phyloP scores from a whole-genome alignment of 169 alveolate species.

The Plasmodium inui region DNA sequence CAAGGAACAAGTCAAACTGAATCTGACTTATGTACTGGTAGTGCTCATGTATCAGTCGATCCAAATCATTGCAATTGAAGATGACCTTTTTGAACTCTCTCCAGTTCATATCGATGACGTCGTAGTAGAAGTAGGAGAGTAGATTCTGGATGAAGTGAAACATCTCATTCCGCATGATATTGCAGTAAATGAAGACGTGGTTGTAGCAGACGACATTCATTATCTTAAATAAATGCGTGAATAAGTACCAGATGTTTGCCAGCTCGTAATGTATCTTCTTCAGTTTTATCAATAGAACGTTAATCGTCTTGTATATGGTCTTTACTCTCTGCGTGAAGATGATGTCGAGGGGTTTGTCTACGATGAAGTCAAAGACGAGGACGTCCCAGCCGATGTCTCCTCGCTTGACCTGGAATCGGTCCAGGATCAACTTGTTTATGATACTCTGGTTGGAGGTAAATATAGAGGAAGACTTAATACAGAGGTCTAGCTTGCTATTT shows the following conservation, averaged over 20 bases:
- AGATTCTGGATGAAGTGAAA: slow-evolving; percentile 62
- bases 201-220: slow-evolving; percentile 57
- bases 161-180: slow-evolving; percentile 69
- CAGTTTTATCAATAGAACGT: slow-evolving; percentile 38
- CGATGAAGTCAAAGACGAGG: slow-evolving; percentile 28
- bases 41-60: slow-evolving; percentile 44
- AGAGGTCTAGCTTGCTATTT: slow-evolving; percentile 43
- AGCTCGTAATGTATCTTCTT: slow-evolving; percentile 56
- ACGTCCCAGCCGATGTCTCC: slow-evolving; percentile 76
- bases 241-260: slow-evolving; percentile 69
- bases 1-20: slow-evolving; percentile 43
- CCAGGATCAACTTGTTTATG: slow-evolving; percentile 28
- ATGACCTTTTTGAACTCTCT: slow-evolving; percentile 26
- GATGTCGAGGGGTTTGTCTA: slow-evolving; percentile 57
- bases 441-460: slow-evolving; percentile 35
- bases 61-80: slow-evolving; percentile 32
- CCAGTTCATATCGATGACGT: slow-evolving; percentile 66
- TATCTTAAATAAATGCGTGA: slow-evolving; percentile 65
- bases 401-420: slow-evolving; percentile 30
- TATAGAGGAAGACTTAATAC: slow-evolving; percentile 56
- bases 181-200: slow-evolving; percentile 42
- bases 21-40: slow-evolving; percentile 49
- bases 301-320: slow-evolving; percentile 48
- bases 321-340: slow-evolving; percentile 58
- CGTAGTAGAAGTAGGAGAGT: slow-evolving; percentile 63